Evolutionary conservation across 2,329 filamentous ascomycete species (phyloP), one percentile per base, ranked within the genome.

Genomic region (Fusarium palustre): DNA sequence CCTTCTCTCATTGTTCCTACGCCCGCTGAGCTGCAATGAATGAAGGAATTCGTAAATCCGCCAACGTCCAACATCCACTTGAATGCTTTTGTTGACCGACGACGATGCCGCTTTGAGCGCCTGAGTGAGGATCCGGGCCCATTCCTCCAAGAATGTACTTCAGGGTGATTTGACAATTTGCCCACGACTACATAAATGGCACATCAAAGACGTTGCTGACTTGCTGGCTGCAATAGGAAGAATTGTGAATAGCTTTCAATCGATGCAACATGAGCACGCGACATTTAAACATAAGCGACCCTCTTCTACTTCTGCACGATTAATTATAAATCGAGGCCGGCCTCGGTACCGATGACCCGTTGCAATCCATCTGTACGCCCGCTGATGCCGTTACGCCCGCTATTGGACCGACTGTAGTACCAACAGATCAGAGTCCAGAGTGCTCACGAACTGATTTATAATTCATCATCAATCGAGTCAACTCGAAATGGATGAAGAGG

Each of bases 1-100:
- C 42, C 18, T 43, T 46, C 18, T 28, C 25, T 39, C 16, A 18
- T 30, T 18, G 34, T 41, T 52, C 24, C 53, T 64, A 72, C 71
- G 71, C 71, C 71, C 71, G 71, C 71, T 74, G 58, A 66, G 56
- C 68, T 73, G 71, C 71, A 73, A 36, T 30, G 34, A 41, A 34
- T 41, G 34, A 28, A 18, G n/a, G 48, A 41, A 41, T 52, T 52
- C 20, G 25, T 52, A 24, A 52, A 52, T 36, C 48, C 48, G 34
- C 34, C 34, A 41, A 41, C 33, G 22, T 25, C 48, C 33, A 34
- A 49, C 46, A 49, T 33, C 24, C 31, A n/a, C 47, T 18, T 49
- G 31, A 33, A 13, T 15, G 8, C 10, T 64, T 60, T 63, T 64
- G 62, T 66, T 66, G 64, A 69, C 68, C 58, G 57, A 55, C 56